These are phyloP conservation scores for Microbotryomycetes sp. DNA, from an alignment of 1,284 basidiomycete genomes.

Conservation along the genomic window DNA sequence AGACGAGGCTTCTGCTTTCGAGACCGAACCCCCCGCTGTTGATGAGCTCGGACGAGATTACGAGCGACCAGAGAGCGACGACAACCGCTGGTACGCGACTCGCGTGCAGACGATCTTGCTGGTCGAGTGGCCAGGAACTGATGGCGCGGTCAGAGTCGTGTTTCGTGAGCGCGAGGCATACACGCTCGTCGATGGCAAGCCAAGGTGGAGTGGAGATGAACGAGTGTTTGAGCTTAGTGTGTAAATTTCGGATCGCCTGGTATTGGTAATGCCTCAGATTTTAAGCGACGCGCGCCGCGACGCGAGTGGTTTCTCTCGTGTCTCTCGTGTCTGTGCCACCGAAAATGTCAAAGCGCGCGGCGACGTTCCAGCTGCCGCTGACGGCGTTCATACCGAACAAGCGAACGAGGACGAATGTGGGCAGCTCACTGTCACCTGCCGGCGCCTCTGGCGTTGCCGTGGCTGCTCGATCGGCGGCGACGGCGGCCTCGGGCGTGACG, in stretches of 20 bases:
- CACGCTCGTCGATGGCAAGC: slow-evolving; percentile 4
- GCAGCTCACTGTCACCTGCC: not conserved
- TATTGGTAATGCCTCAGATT: too few species aligned
- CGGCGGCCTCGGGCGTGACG: too few species aligned
- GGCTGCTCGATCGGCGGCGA: not conserved
- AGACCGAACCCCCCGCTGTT: not conserved
- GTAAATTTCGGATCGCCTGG: too few species aligned
- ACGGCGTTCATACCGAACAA: not conserved
- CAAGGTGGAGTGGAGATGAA: slow-evolving; percentile 19
- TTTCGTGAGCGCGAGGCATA: slow-evolving; percentile 28
- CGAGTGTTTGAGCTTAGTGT: slow-evolving; percentile 8
- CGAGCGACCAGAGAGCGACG: not conserved
- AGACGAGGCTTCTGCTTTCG: slow-evolving; percentile 10
- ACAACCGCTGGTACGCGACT: slow-evolving; percentile 30
- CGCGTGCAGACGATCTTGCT: slow-evolving; percentile 30
- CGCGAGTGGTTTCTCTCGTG: not conserved
- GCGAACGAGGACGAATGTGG: not conserved
- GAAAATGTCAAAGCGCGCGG: not conserved
- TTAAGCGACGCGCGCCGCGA: not conserved
- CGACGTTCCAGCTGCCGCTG: not conserved
- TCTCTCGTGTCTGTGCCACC: not conserved
- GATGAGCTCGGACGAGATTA: not conserved
- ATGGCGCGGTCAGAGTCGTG: slow-evolving; percentile 7
- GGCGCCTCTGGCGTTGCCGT: not conserved
- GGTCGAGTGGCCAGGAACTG: slow-evolving; percentile 11